Evolutionary conservation across 805 yeast species (phyloP).

Genomic region (Maudiozyma saulgeensis): DNA sequence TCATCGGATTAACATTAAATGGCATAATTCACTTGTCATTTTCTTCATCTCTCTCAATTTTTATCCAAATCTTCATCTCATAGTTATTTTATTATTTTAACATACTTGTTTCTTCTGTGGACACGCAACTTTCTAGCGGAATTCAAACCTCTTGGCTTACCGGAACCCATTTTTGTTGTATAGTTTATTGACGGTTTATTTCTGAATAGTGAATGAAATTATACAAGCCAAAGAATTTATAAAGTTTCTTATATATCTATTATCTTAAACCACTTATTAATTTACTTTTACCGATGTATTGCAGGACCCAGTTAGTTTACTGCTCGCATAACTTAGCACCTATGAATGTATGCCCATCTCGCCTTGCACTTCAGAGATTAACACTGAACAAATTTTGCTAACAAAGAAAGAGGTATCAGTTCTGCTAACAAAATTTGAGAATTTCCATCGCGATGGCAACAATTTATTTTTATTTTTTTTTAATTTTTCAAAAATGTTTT

Average conservation of each 20-base stretch:
- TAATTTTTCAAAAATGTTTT: too few species aligned
- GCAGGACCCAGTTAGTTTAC: not conserved
- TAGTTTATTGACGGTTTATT: conserved; percentile 9
- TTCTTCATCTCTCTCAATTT: not conserved
- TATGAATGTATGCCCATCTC: too few species aligned
- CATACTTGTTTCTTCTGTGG: conserved; percentile 95
- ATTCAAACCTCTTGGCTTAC: conserved; percentile 99
- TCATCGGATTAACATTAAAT: too few species aligned
- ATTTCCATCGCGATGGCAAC: too few species aligned
- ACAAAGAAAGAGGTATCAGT: too few species aligned
- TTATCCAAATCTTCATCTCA: not conserved
- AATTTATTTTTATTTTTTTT: too few species aligned
- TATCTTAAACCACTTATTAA: not conserved
- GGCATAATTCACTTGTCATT: too few species aligned
- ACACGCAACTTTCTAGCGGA: conserved; percentile 99
- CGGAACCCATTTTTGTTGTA: conserved; percentile 82
- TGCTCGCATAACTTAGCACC: too few species aligned
- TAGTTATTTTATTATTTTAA: conserved; percentile 9
- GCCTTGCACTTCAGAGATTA: too few species aligned
- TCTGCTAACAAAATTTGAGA: too few species aligned
- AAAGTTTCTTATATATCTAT: not conserved
- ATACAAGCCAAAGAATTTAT: not conserved
- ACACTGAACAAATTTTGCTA: too few species aligned
- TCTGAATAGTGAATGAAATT: not conserved
- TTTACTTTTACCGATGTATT: not conserved